phyloP scores from a whole-genome alignment of 129 eudicot genomes.

The Scalesia atractyloides region DNA sequence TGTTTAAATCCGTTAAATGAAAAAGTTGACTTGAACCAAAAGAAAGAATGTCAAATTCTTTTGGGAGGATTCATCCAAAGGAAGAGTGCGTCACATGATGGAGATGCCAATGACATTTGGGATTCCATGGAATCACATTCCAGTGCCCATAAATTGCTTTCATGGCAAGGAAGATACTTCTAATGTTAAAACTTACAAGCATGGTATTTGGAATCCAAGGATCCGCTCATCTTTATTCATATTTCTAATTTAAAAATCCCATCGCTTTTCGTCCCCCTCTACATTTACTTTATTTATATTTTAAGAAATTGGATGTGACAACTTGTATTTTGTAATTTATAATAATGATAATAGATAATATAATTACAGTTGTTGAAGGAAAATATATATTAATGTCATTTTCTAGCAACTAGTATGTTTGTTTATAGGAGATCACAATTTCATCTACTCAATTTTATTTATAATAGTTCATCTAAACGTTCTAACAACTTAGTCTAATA shows the following conservation, averaged over 20 bases:
- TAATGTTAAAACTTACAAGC: slow-evolving; percentile 19
- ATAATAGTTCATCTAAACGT: too few species aligned
- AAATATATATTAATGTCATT: too few species aligned
- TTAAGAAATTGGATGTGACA: neutral
- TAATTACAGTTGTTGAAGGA: too few species aligned
- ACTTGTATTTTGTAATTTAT: too few species aligned
- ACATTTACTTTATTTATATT: neutral
- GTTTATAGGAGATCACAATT: too few species aligned
- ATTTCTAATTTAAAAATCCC: neutral
- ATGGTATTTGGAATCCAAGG: slow-evolving; percentile 30
- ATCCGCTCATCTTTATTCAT: neutral
- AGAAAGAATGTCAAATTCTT: slow-evolving; percentile 10
- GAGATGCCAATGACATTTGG: neutral
- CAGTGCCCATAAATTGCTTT: slow-evolving; percentile 18
- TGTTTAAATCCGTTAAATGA: neutral
- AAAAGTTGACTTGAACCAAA: slow-evolving; percentile 11
- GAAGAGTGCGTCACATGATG: slow-evolving; percentile 11
- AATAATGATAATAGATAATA: too few species aligned
- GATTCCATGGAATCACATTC: slow-evolving; percentile 14
- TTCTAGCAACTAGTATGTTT: too few species aligned
- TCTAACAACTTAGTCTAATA: too few species aligned
- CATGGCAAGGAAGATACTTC: slow-evolving; percentile 26
- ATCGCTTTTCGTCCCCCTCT: too few species aligned
- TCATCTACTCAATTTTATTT: too few species aligned
- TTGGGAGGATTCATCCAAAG: neutral